Base-by-base conservation (phyloP, 495 filamentous ascomycete genomes). In the Penicillium canescens region DNA sequence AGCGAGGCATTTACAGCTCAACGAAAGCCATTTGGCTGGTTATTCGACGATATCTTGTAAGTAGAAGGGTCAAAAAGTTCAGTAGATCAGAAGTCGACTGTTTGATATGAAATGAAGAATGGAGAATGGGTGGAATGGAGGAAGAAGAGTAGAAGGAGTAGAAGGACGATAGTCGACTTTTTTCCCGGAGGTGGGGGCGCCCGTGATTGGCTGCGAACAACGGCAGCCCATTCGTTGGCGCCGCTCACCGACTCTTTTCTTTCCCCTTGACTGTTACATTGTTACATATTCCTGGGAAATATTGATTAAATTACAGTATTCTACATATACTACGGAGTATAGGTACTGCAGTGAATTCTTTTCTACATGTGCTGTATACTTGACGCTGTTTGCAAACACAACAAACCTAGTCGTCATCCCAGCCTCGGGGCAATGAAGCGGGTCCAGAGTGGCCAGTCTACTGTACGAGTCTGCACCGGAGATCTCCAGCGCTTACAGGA, bases 1-100 rank as follows among this genome's bases (percentile, higher is more conserved):
- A 92, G 90, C 84, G 86, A 83, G 82, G 77, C 78, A 75, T 89
- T 91, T 89, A 95, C 88, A 95, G 90, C 89, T 87, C 89, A 91
- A 85, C 89, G 88, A 90, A 82, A 76, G 88, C 88, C 88, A 78
- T 88, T 75, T 71, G 72, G 86, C 88, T 86, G 77, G 79, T 83
- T 83, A 78, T 79, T 90, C 84, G 89, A 95, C 90, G 84, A 87
- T 89, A 86, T 84, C 81, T 78, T 59, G 66, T 48, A 53, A 24
- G 52, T 45, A 51, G 46, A 42, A 56, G 59, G 62, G 61, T 60
- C 52, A 55, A 53, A 38, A 67, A 63, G 60, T 63, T 70, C 71
- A 56, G 72, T 68, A 49, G 40, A 46, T 45, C 37, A 20, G 59
- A 60, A 56, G 41, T 35, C 60, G 63, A 63, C 42, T 55, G 53